Percentiles rank a stretch among this genome's conserved stretches.
Evolutionary conservation across 108 stramenopile genomes (phyloP).

Genomic region (Pelagomonas calceolata): DNA sequence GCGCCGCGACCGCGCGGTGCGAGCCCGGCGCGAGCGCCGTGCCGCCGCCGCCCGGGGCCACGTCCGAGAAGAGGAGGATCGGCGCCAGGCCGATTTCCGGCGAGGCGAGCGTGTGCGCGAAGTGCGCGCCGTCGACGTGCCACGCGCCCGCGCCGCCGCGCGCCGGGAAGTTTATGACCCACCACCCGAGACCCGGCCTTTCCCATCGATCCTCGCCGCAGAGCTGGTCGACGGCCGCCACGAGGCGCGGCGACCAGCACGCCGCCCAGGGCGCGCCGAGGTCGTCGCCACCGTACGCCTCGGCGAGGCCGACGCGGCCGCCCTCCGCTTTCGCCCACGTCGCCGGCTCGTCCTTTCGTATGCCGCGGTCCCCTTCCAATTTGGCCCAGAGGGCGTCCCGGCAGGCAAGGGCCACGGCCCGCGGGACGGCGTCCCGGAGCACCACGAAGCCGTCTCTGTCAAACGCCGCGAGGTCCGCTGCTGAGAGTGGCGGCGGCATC

Average conservation of each 20-base stretch:
- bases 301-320: conserved; percentile 2
- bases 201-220: conserved; percentile 14
- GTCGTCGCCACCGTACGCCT: conserved; percentile 7
- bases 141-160: conserved; percentile 21
- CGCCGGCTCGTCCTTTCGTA: no score
- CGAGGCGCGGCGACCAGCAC: conserved; percentile 6
- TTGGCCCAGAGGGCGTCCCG: no score
- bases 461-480: conserved; percentile 4
- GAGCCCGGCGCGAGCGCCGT: conserved; percentile 23
- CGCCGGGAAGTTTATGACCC: conserved; percentile 25
- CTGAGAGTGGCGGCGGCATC: not conserved
- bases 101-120: conserved; percentile 9
- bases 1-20: conserved; percentile 18
- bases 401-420: conserved; percentile 8
- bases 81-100: conserved; percentile 21
- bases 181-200: conserved; percentile 22
- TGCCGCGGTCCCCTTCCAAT: not conserved
- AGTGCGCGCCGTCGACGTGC: conserved; percentile 28
- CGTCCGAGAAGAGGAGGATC: conserved; percentile 25
- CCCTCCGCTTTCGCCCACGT: not conserved
- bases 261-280: conserved; percentile 11
- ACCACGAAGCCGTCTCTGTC: conserved; percentile 11
- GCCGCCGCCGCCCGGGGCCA: conserved; percentile 16
- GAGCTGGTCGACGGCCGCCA: conserved; percentile 16
- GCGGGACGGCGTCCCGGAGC: conserved; percentile 11